phyloP scores from a whole-genome alignment of 441 rosid species.

The Adansonia madagascariensis region DNA sequence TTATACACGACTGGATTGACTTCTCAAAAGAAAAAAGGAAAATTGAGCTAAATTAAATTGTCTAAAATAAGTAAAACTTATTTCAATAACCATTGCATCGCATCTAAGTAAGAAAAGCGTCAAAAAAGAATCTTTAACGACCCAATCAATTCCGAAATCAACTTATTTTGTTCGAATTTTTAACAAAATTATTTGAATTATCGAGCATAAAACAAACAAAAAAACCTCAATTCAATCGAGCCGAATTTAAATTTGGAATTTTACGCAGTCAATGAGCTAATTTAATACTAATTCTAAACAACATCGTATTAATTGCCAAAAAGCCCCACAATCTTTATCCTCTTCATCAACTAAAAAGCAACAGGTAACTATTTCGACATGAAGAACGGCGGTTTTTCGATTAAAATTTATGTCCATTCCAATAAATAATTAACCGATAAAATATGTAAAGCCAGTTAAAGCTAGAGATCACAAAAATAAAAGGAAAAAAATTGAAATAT shows the following conservation, averaged over 20 bases:
- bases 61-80: not conserved
- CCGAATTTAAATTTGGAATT: not conserved
- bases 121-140: not conserved
- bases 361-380: not conserved
- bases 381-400: not conserved
- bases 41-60: not conserved
- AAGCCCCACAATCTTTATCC: not conserved
- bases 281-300: not conserved
- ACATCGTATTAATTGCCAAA: not conserved
- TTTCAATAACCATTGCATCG: not conserved
- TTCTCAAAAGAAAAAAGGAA: not conserved
- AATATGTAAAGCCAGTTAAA: not conserved
- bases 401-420: not conserved
- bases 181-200: too few species aligned
- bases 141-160: not conserved
- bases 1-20: not conserved
- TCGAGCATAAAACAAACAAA: not conserved
- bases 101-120: not conserved
- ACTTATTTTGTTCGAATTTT: not conserved
- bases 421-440: slow-evolving; percentile 10
- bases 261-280: slow-evolving; percentile 14
- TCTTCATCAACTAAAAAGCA: not conserved
- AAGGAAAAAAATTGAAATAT: not conserved
- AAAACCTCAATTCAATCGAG: not conserved
- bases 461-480: not conserved